Conservation (phyloP, 345 rosid genomes). For the Sapria himalayana region DNA sequence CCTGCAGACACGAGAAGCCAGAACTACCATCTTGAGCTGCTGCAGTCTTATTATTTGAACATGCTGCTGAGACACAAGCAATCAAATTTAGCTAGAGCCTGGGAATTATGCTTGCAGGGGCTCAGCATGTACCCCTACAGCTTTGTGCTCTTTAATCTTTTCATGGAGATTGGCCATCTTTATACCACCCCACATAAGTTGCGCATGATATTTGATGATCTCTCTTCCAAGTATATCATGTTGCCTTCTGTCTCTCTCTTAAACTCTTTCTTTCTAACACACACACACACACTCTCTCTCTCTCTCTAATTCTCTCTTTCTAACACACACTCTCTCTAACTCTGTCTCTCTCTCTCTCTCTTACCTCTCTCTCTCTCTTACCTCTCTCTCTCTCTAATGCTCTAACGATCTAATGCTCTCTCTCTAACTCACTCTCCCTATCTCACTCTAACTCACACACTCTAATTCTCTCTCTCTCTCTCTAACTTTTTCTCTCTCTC, state of each 20-base stretch:
- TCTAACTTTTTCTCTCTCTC: too few species aligned
- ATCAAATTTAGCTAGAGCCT: constrained; percentile 32
- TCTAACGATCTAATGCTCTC: too few species aligned
- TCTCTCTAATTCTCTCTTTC: too few species aligned
- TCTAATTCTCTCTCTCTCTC: too few species aligned
- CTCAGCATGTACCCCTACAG: constrained; percentile 60
- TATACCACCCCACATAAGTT: constrained; percentile 62
- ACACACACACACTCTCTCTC: too few species aligned
- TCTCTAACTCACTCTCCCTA: too few species aligned
- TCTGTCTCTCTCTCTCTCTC: too few species aligned
- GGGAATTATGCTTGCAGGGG: constrained; percentile 56
- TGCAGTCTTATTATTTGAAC: constrained; percentile 34
- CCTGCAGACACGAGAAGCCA: constrained; percentile 55
- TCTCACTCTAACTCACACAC: too few species aligned
- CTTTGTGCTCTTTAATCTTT: constrained; percentile 35
- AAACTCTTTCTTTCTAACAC: neutral
- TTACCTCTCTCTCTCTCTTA: too few species aligned
- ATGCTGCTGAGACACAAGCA: constrained; percentile 56
- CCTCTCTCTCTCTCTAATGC: too few species aligned
- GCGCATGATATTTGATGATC: constrained; percentile 49
- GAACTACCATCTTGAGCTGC: constrained; percentile 45
- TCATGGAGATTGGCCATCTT: constrained; percentile 46
- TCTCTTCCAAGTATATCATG: constrained; percentile 33
- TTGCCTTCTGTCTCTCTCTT: neutral
- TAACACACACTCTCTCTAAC: too few species aligned